Conservation (phyloP, 2,329 filamentous ascomycete genomes). For the Cercospora zeae-maydis region DNA sequence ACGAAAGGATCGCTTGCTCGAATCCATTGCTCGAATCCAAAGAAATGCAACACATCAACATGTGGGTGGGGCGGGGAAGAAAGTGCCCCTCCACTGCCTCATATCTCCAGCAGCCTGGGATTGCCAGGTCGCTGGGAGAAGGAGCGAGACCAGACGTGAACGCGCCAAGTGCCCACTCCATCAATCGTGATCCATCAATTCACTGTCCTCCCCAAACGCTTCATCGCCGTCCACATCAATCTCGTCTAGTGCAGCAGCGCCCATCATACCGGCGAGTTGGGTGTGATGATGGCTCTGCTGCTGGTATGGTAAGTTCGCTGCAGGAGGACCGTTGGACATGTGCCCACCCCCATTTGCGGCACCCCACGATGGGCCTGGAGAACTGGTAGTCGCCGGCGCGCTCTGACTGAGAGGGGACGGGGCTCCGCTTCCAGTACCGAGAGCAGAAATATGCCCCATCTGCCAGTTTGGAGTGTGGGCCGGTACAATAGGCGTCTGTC, state of each 20-base stretch:
- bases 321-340: neutral
- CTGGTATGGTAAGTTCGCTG: neutral
- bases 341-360: neutral
- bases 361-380: conserved; percentile 22
- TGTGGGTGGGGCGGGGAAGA: neutral
- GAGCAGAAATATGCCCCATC: neutral
- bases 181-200: conserved; percentile 39
- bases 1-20: neutral
- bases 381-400: conserved; percentile 31
- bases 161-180: neutral
- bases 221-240: conserved; percentile 39
- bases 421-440: conserved; percentile 4
- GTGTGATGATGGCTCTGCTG: conserved; percentile 23
- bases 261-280: conserved; percentile 40
- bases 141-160: neutral
- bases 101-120: neutral
- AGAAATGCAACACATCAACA: neutral
- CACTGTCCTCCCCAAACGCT: conserved; percentile 46
- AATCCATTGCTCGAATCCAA: neutral
- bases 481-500: conserved; percentile 28
- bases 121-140: neutral
- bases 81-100: neutral
- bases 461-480: conserved; percentile 22
- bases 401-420: conserved; percentile 29
- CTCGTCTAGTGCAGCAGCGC: conserved; percentile 39